Percentiles rank a stretch among this genome's conserved stretches.
phyloP scores from a whole-genome alignment of 495 filamentous ascomycete species.

The Podospora tetraspora region DNA sequence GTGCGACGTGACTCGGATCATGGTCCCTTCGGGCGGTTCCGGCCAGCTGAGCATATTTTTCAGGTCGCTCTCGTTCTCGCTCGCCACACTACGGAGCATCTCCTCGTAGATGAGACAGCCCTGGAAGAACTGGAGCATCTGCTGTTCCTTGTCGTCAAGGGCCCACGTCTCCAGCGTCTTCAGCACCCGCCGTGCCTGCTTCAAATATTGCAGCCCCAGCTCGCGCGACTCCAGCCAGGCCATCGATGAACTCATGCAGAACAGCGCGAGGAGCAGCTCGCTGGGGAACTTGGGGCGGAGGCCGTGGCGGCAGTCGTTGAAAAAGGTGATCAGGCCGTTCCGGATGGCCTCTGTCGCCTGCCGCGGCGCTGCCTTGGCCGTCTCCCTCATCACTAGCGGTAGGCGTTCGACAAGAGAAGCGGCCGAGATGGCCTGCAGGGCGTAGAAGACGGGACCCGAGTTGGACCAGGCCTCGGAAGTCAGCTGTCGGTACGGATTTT shows the following conservation, averaged over 20 bases:
- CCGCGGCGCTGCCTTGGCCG: constrained; percentile 23
- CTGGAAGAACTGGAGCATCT: constrained; percentile 30
- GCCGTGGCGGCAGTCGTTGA: not conserved
- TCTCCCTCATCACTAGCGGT: constrained; percentile 29
- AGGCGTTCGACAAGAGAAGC: constrained; percentile 32
- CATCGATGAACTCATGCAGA: constrained; percentile 37
- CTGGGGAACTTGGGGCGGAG: constrained; percentile 21
- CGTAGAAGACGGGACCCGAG: constrained; percentile 25
- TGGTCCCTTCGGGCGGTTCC: constrained; percentile 18
- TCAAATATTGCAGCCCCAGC: constrained; percentile 27
- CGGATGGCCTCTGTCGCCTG: constrained; percentile 26
- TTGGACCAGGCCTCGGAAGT: constrained; percentile 25
- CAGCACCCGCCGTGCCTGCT: constrained; percentile 25
- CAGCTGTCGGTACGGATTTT: constrained; percentile 29
- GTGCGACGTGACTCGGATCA: constrained; percentile 18
- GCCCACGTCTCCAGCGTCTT: constrained; percentile 19
- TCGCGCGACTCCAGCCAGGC: constrained; percentile 32
- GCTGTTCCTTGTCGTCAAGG: constrained; percentile 16
- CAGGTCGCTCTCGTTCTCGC: constrained; percentile 29
- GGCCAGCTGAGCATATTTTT: constrained; percentile 34
- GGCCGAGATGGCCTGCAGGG: constrained; percentile 30
- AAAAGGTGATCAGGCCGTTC: constrained; percentile 26
- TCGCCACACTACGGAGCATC: constrained; percentile 34
- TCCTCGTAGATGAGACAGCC: constrained; percentile 35
- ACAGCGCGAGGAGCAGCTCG: constrained; percentile 28